A percentile compares a stretch with the other conserved stretches of the same genome.
Conservation (phyloP, 192 early-diverging fungal species). For the Linnemannia schmuckeri region DNA sequence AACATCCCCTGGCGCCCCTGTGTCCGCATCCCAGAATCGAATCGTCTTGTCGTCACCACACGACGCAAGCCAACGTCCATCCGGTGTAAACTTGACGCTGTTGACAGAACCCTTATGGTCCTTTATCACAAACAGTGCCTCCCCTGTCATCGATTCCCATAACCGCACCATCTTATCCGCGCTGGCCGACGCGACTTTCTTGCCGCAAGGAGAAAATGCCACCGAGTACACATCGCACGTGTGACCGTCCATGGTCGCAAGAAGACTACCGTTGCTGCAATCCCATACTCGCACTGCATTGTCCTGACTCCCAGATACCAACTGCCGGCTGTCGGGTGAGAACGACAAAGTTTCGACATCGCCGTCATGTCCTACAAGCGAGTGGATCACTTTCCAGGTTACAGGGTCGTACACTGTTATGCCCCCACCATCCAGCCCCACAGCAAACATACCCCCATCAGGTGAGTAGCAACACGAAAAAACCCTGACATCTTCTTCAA, state of each 20-base stretch:
- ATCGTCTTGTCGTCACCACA: not conserved
- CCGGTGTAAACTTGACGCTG: not conserved
- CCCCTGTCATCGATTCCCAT: not conserved
- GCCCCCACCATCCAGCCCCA: too few relatives aligned
- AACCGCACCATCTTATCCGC: not conserved
- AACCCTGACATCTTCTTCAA: not conserved
- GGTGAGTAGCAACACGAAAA: not conserved
- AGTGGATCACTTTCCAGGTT: not conserved
- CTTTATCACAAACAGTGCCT: not conserved
- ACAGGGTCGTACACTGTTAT: too few relatives aligned
- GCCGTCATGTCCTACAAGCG: not conserved
- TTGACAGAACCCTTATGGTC: not conserved
- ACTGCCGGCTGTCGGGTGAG: not conserved
- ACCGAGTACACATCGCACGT: not conserved
- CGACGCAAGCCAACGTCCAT: not conserved
- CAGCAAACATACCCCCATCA: too few relatives aligned
- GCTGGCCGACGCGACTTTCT: not conserved
- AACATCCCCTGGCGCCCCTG: not conserved
- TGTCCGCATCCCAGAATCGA: not conserved
- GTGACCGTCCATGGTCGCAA: not conserved
- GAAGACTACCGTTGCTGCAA: not conserved
- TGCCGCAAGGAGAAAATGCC: not conserved
- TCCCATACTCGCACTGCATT: not conserved
- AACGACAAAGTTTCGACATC: not conserved
- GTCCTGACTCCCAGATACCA: slow-evolving; percentile 4